These are phyloP conservation scores for Lasiodiplodia gonubiensis DNA, from an alignment of 2,329 filamentous ascomycete genomes.

Conservation along the genomic window DNA sequence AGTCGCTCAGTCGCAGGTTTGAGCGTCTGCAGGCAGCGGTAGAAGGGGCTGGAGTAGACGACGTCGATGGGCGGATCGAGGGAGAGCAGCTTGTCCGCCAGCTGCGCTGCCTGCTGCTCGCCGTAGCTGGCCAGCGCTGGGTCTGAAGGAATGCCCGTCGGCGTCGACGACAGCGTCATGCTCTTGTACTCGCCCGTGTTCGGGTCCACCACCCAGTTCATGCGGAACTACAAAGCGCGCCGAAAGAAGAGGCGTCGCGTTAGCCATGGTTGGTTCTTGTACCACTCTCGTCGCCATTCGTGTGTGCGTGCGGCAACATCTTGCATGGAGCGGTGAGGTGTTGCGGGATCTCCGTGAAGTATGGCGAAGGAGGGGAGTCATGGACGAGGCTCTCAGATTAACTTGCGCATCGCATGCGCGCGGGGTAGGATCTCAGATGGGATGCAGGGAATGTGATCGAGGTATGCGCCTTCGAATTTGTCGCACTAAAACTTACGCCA, in stretches of 20 bases:
- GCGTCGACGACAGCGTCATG: constrained; percentile 65
- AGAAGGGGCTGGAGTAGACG: constrained; percentile 67
- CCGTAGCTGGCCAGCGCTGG: constrained; percentile 87
- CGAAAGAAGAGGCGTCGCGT: background rate
- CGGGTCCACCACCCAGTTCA: constrained; percentile 85
- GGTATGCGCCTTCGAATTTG: background rate
- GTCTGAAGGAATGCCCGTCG: constrained; percentile 87
- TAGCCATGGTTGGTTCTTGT: constrained; percentile 32
- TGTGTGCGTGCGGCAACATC: background rate
- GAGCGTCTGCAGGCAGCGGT: constrained; percentile 47
- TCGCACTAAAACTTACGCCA: constrained; percentile 51
- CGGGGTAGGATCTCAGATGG: constrained; percentile 12
- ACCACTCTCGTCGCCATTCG: background rate
- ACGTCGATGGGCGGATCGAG: constrained; percentile 71
- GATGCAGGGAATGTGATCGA: constrained; percentile 11
- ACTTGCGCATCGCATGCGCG: background rate
- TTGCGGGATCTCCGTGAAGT: background rate
- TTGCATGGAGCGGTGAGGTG: background rate
- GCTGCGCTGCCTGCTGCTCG: constrained; percentile 79
- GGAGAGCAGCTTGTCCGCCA: constrained; percentile 68
- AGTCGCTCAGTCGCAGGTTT: constrained; percentile 44
- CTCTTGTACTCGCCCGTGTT: constrained; percentile 78
- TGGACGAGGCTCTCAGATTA: constrained; percentile 26
- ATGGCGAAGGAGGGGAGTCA: constrained; percentile 17
- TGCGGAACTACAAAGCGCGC: constrained; percentile 71